phyloP scores from a whole-genome alignment of 495 filamentous ascomycete species.

The Penicillium simplicissimum region DNA sequence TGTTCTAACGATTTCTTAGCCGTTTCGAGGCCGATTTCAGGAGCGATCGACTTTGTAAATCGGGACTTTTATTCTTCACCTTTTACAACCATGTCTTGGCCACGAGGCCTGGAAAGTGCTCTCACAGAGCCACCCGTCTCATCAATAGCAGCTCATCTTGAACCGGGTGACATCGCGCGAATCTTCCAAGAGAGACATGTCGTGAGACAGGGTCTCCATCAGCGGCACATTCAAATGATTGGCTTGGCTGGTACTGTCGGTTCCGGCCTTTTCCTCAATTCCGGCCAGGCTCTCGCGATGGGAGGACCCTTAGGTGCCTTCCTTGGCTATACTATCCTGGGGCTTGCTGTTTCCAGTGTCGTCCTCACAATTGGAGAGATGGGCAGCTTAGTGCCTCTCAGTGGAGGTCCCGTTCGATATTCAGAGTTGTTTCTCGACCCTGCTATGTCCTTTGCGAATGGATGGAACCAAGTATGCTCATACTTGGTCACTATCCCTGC shows the following conservation, averaged over 20 bases:
- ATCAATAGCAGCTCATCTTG: neutral
- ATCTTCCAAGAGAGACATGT: neutral
- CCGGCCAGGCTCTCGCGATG: conserved; percentile 56
- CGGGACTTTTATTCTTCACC: neutral
- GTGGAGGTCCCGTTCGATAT: conserved; percentile 31
- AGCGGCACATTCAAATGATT: conserved; percentile 48
- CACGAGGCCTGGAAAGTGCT: neutral
- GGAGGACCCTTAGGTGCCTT: conserved; percentile 59
- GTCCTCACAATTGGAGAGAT: conserved; percentile 30
- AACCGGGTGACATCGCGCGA: neutral
- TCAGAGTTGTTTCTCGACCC: conserved; percentile 34
- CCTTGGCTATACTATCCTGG: conserved; percentile 29
- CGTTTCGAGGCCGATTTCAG: neutral
- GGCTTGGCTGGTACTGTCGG: conserved; percentile 46
- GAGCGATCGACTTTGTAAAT: neutral
- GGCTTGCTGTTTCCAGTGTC: conserved; percentile 23
- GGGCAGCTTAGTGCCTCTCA: conserved; percentile 34
- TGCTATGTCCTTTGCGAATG: conserved; percentile 33
- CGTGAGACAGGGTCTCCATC: conserved; percentile 25
- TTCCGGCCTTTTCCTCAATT: conserved; percentile 37
- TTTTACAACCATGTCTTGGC: neutral
- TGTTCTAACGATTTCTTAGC: neutral
- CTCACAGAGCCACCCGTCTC: neutral
- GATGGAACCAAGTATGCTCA: conserved; percentile 34
- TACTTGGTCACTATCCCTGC: conserved; percentile 40